phyloP scores from a whole-genome alignment of 139 green algal species.

The Tetraselmis chui region DNA sequence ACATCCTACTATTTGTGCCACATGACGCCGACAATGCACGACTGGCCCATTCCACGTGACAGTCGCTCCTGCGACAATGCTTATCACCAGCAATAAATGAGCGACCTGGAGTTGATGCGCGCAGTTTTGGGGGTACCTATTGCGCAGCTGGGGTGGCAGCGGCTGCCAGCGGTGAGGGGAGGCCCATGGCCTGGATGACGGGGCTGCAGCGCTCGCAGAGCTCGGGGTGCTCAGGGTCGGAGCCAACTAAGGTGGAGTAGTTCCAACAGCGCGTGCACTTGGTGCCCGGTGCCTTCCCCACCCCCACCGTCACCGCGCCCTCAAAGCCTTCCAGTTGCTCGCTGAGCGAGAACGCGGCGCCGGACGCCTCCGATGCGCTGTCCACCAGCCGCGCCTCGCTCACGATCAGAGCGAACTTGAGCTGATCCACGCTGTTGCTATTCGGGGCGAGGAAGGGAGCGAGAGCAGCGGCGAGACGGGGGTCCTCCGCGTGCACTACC shows the following conservation, averaged over 20 bases:
- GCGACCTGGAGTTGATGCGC: no score
- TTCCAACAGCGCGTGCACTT: conserved; percentile 97
- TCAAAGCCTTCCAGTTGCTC: conserved; percentile 23
- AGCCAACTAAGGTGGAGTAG: conserved; percentile 61
- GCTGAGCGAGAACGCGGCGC: conserved; percentile 5
- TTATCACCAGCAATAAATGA: no score
- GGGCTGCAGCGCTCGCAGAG: conserved; percentile 83
- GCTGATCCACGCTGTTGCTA: conserved; percentile 58
- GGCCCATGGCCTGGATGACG: background rate
- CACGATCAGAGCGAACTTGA: conserved; percentile 76
- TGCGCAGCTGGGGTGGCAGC: background rate
- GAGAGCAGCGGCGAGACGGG: conserved; percentile 14
- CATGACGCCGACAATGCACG: no score
- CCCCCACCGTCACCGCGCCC: conserved; percentile 62
- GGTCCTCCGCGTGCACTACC: conserved; percentile 58
- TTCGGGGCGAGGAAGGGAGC: conserved; percentile 1
- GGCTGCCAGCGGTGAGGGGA: background rate
- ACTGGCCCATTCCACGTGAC: no score
- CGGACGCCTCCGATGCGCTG: conserved; percentile 3
- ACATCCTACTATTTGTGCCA: no score
- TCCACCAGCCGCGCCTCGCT: conserved; percentile 42
- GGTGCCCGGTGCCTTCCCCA: conserved; percentile 62
- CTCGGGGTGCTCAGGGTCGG: conserved; percentile 47
- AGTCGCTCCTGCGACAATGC: no score
- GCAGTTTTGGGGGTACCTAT: background rate